Evolutionary conservation across 2,329 filamentous ascomycete species (phyloP).

Genomic region (Hymenoscyphus fraxineus): DNA sequence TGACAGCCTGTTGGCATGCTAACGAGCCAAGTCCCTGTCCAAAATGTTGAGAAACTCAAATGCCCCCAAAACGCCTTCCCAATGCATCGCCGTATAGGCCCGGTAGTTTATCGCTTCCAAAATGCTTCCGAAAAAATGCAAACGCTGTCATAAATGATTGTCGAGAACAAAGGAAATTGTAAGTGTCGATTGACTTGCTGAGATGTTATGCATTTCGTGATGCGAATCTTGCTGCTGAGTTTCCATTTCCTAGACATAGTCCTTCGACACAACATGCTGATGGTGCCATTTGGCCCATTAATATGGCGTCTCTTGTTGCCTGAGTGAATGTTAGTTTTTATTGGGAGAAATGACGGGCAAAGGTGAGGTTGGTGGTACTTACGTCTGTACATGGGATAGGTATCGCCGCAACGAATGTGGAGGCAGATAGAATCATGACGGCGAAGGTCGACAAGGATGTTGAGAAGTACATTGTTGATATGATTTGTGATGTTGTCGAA

Average conservation of each 20-base stretch:
- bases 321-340: slow-evolving; percentile 6
- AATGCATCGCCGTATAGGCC: slow-evolving; percentile 12
- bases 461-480: slow-evolving; percentile 20
- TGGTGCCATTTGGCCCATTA: slow-evolving; percentile 26
- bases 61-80: slow-evolving; percentile 10
- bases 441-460: slow-evolving; percentile 17
- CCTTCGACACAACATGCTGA: slow-evolving; percentile 30
- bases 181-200: neutral
- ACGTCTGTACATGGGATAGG: slow-evolving; percentile 29
- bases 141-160: neutral
- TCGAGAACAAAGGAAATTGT: neutral
- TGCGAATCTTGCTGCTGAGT: slow-evolving; percentile 17
- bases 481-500: neutral
- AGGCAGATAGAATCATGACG: slow-evolving; percentile 15
- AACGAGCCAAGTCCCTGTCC: neutral
- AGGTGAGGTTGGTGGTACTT: slow-evolving; percentile 8
- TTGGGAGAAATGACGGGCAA: neutral
- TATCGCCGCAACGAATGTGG: slow-evolving; percentile 19
- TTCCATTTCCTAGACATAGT: slow-evolving; percentile 27
- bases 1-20: neutral
- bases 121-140: neutral
- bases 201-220: neutral
- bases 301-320: slow-evolving; percentile 26
- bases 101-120: slow-evolving; percentile 5
- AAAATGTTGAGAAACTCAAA: neutral